Percentiles rank a stretch among this genome's conserved stretches.
Conservation (phyloP, 2,329 filamentous ascomycete genomes). For the Diplodia intermedia region DNA sequence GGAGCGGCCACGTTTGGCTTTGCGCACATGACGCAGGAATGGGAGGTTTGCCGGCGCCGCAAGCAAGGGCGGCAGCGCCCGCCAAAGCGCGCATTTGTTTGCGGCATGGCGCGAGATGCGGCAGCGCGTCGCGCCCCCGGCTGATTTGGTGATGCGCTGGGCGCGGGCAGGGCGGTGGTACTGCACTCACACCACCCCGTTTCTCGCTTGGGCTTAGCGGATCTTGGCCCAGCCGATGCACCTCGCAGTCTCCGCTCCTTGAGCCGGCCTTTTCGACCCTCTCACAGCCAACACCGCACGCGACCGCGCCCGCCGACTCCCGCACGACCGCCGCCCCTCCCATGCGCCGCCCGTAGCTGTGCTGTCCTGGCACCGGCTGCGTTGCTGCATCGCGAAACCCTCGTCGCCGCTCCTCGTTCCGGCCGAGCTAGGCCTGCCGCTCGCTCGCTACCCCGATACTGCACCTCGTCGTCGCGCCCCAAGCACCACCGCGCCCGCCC, state of each 20-base stretch:
- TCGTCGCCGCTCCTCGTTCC: slow-evolving; percentile 16
- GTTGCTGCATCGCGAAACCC: slow-evolving; percentile 14
- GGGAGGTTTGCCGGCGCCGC: not conserved
- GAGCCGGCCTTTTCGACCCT: slow-evolving; percentile 29
- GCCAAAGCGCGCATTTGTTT: slow-evolving; percentile 3
- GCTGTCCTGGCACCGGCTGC: slow-evolving; percentile 29
- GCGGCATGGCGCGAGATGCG: not conserved
- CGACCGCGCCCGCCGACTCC: slow-evolving; percentile 7
- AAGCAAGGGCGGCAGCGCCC: not conserved
- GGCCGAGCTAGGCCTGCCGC: slow-evolving; percentile 4
- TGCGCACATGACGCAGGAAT: slow-evolving; percentile 8
- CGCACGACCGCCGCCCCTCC: slow-evolving; percentile 11
- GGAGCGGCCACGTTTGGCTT: not conserved
- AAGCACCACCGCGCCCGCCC: slow-evolving; percentile 7
- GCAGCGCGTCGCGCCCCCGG: slow-evolving; percentile 1
- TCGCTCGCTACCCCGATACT: slow-evolving; percentile 28
- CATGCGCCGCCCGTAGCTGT: slow-evolving; percentile 30
- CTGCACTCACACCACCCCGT: too few species aligned
- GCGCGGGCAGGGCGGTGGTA: slow-evolving; percentile 1
- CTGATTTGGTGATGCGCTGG: not conserved
- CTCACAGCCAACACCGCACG: slow-evolving; percentile 16
- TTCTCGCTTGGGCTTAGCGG: slow-evolving; percentile 27
- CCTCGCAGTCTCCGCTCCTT: slow-evolving; percentile 33
- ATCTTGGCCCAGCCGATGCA: slow-evolving; percentile 30
- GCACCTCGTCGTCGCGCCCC: slow-evolving; percentile 20